Percentiles rank a stretch among this genome's conserved stretches.
Evolutionary conservation across 495 filamentous ascomycete species (phyloP).

Genomic region (Talaromyces trachyspermus): DNA sequence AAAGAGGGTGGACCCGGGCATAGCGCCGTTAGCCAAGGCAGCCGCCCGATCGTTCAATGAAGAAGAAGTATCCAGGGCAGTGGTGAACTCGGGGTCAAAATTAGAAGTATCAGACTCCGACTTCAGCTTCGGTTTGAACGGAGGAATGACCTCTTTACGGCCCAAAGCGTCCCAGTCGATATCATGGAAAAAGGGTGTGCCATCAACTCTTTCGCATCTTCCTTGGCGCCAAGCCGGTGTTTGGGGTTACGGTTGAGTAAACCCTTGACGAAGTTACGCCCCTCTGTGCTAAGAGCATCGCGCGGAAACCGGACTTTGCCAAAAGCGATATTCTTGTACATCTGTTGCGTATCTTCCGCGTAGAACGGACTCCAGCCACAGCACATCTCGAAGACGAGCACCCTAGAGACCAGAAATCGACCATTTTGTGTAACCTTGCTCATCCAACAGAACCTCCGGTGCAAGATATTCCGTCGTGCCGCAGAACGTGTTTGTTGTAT

Average conservation of each 20-base stretch:
- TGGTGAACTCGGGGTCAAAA: slow-evolving; percentile 98
- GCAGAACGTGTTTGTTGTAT: slow-evolving; percentile 98
- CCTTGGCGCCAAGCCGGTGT: slow-evolving; percentile 83
- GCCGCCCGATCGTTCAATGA: slow-evolving; percentile 85
- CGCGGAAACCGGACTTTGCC: slow-evolving; percentile 95
- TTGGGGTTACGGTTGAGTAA: slow-evolving; percentile 94
- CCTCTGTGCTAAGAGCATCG: slow-evolving; percentile 88
- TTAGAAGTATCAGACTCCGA: slow-evolving; percentile 93
- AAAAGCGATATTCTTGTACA: slow-evolving; percentile 99
- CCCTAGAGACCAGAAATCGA: slow-evolving; percentile 99
- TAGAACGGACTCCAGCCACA: slow-evolving; percentile 99
- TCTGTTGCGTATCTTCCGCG: slow-evolving; percentile 97
- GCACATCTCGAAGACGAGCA: slow-evolving; percentile 99
- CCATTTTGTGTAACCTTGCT: slow-evolving; percentile 99
- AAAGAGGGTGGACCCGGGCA: slow-evolving; percentile 82
- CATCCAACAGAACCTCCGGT: slow-evolving; percentile 89
- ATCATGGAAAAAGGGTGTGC: slow-evolving; percentile 90
- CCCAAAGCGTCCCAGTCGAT: slow-evolving; percentile 83
- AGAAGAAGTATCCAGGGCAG: slow-evolving; percentile 72
- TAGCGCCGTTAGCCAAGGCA: slow-evolving; percentile 64
- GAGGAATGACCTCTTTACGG: slow-evolving; percentile 89
- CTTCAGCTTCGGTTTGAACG: slow-evolving; percentile 95
- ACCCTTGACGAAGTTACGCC: slow-evolving; percentile 96
- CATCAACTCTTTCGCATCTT: slow-evolving; percentile 93
- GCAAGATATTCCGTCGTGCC: slow-evolving; percentile 97